phyloP scores from a whole-genome alignment of 805 yeast species.

The Metschnikowia gruessii region DNA sequence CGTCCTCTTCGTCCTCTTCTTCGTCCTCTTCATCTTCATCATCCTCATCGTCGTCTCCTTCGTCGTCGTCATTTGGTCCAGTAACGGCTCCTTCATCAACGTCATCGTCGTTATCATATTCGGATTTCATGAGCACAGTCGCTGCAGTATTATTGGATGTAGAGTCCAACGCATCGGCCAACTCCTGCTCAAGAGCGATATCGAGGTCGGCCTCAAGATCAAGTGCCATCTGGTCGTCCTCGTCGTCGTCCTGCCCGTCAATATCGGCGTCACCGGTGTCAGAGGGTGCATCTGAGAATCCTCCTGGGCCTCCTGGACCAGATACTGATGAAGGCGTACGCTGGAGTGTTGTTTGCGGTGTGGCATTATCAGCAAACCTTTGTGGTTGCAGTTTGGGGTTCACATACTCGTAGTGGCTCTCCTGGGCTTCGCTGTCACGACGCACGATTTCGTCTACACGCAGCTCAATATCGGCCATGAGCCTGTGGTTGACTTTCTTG shows the following conservation, averaged over 20 bases:
- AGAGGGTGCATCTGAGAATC: neutral
- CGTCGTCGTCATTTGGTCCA: conserved; percentile 8
- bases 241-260: conserved; percentile 19
- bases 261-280: neutral
- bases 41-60: conserved; percentile 31
- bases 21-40: conserved; percentile 53
- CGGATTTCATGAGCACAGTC: conserved; percentile 20
- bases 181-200: conserved; percentile 53
- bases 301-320: neutral
- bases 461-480: conserved; percentile 73
- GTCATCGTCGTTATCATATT: conserved; percentile 16
- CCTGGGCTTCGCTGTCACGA: conserved; percentile 82
- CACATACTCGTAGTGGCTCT: conserved; percentile 69
- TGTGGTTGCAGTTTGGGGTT: conserved; percentile 42
- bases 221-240: conserved; percentile 35
- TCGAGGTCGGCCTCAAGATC: conserved; percentile 31
- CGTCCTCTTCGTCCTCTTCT: conserved; percentile 50
- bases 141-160: conserved; percentile 23
- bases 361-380: neutral
- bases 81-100: conserved; percentile 7
- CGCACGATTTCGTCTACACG: conserved; percentile 73
- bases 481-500: conserved; percentile 62
- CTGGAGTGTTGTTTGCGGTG: neutral
- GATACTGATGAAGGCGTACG: neutral
- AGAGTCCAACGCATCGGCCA: conserved; percentile 53